A percentile compares a stretch with the other conserved stretches of the same genome.
Conservation (phyloP, 2,329 filamentous ascomycete species). For the Hymenoscyphus fraxineus region DNA sequence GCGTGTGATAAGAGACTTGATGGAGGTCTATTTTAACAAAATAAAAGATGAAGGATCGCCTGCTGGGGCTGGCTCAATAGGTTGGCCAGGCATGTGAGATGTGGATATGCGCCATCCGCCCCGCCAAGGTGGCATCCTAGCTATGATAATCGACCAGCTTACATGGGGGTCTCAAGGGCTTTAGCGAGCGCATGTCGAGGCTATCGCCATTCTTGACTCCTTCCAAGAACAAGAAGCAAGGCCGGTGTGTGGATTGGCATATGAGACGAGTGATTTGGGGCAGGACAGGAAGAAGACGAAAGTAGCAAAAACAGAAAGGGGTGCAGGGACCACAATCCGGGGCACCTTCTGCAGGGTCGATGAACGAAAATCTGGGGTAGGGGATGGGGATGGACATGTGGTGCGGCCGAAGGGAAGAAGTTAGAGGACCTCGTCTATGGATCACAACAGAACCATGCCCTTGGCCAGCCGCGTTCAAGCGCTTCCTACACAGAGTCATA, state of each 20-base stretch:
- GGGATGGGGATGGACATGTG: constrained; percentile 16
- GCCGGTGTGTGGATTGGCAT: constrained; percentile 20
- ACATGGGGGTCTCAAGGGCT: constrained; percentile 4
- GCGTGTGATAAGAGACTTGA: constrained; percentile 17
- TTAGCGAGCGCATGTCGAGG: not conserved
- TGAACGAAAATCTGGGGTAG: constrained; percentile 30
- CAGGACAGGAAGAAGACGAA: not conserved
- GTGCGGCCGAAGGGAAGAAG: constrained; percentile 25
- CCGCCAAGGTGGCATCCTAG: not conserved
- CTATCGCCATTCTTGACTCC: not conserved
- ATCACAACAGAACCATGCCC: not conserved
- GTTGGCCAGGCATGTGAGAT: not conserved
- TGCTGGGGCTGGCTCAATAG: not conserved
- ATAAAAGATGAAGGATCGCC: not conserved
- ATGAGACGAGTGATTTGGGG: constrained; percentile 29
- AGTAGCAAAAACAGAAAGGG: constrained; percentile 7
- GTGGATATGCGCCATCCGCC: constrained; percentile 18
- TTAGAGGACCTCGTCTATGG: not conserved
- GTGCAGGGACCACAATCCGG: constrained; percentile 20
- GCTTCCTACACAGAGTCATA: constrained; percentile 5
- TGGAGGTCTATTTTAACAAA: not conserved
- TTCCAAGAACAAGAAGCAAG: not conserved
- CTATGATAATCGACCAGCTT: not conserved
- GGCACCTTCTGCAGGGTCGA: constrained; percentile 31
- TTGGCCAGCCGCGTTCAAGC: constrained; percentile 4